phyloP scores from a whole-genome alignment of 164 flowering plant species.

The Tetrastigma voinierianum region DNA sequence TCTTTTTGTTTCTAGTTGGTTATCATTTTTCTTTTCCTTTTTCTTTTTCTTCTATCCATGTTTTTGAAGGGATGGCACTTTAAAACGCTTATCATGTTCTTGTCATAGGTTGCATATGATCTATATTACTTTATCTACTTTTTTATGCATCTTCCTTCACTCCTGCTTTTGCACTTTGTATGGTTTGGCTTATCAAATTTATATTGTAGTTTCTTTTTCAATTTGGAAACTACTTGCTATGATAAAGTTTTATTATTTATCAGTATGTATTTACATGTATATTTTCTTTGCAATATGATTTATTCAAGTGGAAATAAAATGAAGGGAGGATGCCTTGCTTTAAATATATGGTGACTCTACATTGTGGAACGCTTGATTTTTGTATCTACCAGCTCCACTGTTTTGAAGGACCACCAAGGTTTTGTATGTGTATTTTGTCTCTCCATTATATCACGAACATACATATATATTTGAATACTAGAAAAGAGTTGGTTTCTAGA shows the following conservation, averaged over 20 bases:
- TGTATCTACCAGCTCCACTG: conserved; percentile 54
- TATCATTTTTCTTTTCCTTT: no score
- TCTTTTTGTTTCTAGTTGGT: no score
- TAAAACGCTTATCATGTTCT: no score
- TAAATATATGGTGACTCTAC: conserved; percentile 75
- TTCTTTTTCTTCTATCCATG: no score
- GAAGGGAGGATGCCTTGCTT: conserved; percentile 85
- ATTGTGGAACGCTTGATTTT: conserved; percentile 72
- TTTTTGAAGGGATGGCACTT: no score
- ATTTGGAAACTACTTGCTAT: no score
- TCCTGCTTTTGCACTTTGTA: no score
- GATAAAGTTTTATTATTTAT: neutral
- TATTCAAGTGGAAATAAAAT: conserved; percentile 76
- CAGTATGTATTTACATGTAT: neutral
- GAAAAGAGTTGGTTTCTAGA: neutral
- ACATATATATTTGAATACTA: neutral
- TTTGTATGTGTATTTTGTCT: neutral
- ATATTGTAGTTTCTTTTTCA: no score
- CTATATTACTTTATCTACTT: no score
- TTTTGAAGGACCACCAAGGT: conserved; percentile 80
- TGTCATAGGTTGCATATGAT: no score
- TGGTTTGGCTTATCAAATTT: no score
- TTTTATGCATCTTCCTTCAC: no score
- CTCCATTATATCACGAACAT: neutral
- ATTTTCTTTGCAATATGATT: conserved; percentile 50